These are phyloP conservation scores for Glycine soja DNA, from an alignment of 306 rosid species.

Conservation along the genomic window DNA sequence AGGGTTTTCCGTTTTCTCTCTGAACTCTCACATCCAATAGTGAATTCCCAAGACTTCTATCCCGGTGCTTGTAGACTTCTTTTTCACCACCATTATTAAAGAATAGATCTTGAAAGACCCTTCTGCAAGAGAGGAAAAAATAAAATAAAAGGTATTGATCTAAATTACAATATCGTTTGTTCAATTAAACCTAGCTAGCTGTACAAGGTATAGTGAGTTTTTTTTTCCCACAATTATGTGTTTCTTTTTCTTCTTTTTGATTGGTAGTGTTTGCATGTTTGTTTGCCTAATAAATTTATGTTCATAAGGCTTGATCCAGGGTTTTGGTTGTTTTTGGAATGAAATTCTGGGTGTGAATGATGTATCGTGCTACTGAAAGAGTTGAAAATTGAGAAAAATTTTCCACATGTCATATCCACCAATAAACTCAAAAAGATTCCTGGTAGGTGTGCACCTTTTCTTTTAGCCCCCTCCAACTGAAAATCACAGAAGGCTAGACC, in stretches of 20 bases:
- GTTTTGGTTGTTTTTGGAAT: slow-evolving; percentile 11
- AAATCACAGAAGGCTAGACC: slow-evolving; percentile 31
- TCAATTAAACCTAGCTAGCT: slow-evolving; percentile 44
- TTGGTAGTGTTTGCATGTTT: neutral
- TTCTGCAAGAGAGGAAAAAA: slow-evolving; percentile 37
- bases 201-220: slow-evolving; percentile 41
- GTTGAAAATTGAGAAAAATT: slow-evolving; percentile 37
- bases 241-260: slow-evolving; percentile 11
- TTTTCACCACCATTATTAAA: slow-evolving; percentile 52
- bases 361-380: slow-evolving; percentile 17
- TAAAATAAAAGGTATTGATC: slow-evolving; percentile 52
- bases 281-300: slow-evolving; percentile 37
- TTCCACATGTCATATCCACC: slow-evolving; percentile 16
- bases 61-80: slow-evolving; percentile 49
- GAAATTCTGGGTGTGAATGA: slow-evolving; percentile 32
- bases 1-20: slow-evolving; percentile 68
- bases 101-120: slow-evolving; percentile 57
- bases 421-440: slow-evolving; percentile 38
- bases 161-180: slow-evolving; percentile 30
- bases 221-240: neutral
- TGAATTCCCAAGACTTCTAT: slow-evolving; percentile 50
- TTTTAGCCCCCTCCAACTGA: slow-evolving; percentile 1
- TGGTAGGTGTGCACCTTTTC: slow-evolving; percentile 30
- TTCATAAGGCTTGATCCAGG: slow-evolving; percentile 41
- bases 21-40: slow-evolving; percentile 65